Conservation (phyloP, 2,329 filamentous ascomycete genomes). For the Penicillium sp. region DNA sequence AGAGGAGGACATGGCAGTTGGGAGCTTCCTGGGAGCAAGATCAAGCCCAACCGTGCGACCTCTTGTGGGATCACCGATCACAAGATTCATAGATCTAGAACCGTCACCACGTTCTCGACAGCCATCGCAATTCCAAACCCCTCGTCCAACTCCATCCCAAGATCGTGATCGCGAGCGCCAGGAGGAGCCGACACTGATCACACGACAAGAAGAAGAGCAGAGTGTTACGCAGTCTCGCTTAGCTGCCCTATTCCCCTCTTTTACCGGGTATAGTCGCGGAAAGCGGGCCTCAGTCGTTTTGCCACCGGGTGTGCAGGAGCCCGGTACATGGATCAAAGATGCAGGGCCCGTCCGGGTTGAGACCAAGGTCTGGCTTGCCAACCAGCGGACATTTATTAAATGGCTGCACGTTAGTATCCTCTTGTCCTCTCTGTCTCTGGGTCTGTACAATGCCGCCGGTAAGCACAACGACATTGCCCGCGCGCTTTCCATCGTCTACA, state of each 20-base stretch:
- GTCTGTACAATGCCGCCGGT: conserved; percentile 86
- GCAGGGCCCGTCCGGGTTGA: conserved; percentile 89
- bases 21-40: conserved; percentile 74
- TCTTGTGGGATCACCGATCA: conserved; percentile 41
- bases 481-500: conserved; percentile 80
- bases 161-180: conserved; percentile 43
- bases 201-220: conserved; percentile 30
- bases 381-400: conserved; percentile 97
- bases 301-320: conserved; percentile 86
- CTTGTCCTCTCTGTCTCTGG: conserved; percentile 80
- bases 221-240: conserved; percentile 62
- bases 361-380: conserved; percentile 98
- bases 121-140: conserved; percentile 33
- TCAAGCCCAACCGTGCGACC: conserved; percentile 35
- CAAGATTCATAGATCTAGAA: conserved; percentile 31
- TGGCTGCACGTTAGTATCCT: conserved; percentile 96
- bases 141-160: conserved; percentile 37
- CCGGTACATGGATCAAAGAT: conserved; percentile 91
- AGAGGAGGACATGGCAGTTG: conserved; percentile 87
- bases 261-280: conserved; percentile 73
- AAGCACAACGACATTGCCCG: conserved; percentile 74
- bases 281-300: conserved; percentile 61
- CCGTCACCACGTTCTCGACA: conserved; percentile 29
- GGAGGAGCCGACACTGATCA: conserved; percentile 35
- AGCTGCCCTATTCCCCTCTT: conserved; percentile 76